Evolutionary conservation across 2,329 filamentous ascomycete species (phyloP).

Genomic region (Penicillium sp.): DNA sequence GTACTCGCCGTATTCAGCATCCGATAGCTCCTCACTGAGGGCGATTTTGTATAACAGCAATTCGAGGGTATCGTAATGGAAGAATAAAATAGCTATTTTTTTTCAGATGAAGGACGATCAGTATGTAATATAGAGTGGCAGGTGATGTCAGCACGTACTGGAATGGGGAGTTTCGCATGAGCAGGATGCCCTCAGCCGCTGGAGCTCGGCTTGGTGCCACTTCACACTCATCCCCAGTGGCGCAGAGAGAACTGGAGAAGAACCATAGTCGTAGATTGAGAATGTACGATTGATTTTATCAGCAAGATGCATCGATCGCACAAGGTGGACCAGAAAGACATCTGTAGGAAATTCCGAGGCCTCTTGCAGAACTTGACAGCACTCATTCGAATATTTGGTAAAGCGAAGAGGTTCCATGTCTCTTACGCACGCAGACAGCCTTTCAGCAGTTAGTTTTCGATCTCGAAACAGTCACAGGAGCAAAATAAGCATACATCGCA

Average conservation of each 20-base stretch:
- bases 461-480: neutral
- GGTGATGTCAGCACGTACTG: slow-evolving; percentile 7
- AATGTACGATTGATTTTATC: slow-evolving; percentile 48
- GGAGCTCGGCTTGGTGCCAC: slow-evolving; percentile 48
- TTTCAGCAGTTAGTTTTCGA: slow-evolving; percentile 11
- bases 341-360: slow-evolving; percentile 51
- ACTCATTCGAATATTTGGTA: slow-evolving; percentile 54
- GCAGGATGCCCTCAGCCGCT: slow-evolving; percentile 17
- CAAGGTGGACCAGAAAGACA: slow-evolving; percentile 45
- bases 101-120: neutral
- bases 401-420: slow-evolving; percentile 52
- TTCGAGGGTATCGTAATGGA: slow-evolving; percentile 29
- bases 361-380: slow-evolving; percentile 48
- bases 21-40: slow-evolving; percentile 39
- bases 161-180: slow-evolving; percentile 6
- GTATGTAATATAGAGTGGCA: neutral
- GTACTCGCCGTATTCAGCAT: slow-evolving; percentile 34
- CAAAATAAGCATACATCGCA: slow-evolving; percentile 46
- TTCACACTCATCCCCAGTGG: slow-evolving; percentile 35
- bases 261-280: slow-evolving; percentile 18
- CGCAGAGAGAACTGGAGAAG: slow-evolving; percentile 10
- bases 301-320: slow-evolving; percentile 52
- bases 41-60: slow-evolving; percentile 26
- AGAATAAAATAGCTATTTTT: slow-evolving; percentile 19
- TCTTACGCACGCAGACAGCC: slow-evolving; percentile 36